phyloP scores from a whole-genome alignment of 305 asterid genomes.

The Plantago coronopus region DNA sequence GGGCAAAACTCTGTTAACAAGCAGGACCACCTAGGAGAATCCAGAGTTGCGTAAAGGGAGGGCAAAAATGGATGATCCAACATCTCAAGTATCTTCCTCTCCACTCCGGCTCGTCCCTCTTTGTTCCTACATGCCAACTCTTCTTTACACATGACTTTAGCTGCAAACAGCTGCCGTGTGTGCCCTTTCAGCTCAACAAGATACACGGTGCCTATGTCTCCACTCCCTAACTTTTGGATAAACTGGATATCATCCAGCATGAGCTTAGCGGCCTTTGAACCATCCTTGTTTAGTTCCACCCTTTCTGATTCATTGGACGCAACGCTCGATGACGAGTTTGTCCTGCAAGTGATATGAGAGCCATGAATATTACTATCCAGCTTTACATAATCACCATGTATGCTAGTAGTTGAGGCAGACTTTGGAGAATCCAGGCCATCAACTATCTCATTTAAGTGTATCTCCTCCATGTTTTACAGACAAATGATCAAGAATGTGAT shows the following conservation, averaged over 20 bases:
- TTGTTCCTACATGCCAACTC: conserved; percentile 58
- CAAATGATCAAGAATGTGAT: background rate
- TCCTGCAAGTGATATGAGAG: conserved; percentile 17
- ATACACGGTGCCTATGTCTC: conserved; percentile 71
- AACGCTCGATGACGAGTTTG: conserved; percentile 12
- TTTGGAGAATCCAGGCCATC: background rate
- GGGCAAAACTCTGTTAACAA: conserved; percentile 72
- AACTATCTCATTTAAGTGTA: conserved; percentile 13
- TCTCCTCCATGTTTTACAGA: conserved; percentile 24
- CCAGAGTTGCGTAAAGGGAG: conserved; percentile 54
- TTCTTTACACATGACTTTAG: conserved; percentile 74
- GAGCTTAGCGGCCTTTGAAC: conserved; percentile 25
- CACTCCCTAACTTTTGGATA: conserved; percentile 55
- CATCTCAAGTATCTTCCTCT: conserved; percentile 64
- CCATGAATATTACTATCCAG: conserved; percentile 18
- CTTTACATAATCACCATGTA: conserved; percentile 16
- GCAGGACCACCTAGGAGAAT: conserved; percentile 58
- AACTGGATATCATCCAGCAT: conserved; percentile 45
- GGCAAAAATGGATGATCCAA: conserved; percentile 87
- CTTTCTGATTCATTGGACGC: background rate
- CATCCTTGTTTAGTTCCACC: background rate
- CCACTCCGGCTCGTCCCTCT: conserved; percentile 57
- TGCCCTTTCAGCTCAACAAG: conserved; percentile 56
- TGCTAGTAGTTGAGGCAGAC: background rate
- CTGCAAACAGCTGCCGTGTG: conserved; percentile 54